Conservation (phyloP, 139 green algal species). For the Chlamydomonas sphaeroides region DNA sequence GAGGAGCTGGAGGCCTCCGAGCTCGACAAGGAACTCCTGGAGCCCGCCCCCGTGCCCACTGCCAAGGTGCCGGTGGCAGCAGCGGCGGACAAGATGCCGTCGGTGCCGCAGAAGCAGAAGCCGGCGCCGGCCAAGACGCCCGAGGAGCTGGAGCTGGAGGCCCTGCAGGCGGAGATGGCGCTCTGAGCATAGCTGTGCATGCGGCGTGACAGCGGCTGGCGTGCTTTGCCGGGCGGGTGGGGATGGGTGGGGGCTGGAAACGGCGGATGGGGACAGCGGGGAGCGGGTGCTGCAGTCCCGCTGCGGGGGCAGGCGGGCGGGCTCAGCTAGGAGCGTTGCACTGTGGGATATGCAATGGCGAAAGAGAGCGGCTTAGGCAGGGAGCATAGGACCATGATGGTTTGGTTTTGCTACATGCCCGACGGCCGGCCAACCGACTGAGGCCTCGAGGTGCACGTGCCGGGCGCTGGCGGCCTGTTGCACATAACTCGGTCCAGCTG, state of each 20-base stretch:
- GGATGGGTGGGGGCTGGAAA: background rate
- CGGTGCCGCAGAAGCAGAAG: slow-evolving; percentile 38
- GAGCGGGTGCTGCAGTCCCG: too few relatives aligned
- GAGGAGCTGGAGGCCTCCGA: slow-evolving; percentile 71
- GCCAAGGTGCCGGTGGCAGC: slow-evolving; percentile 51
- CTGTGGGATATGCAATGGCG: too few relatives aligned
- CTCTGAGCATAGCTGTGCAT: slow-evolving; percentile 42
- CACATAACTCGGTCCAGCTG: too few relatives aligned
- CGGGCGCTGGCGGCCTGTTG: too few relatives aligned
- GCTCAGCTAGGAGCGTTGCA: too few relatives aligned
- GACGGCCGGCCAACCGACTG: too few relatives aligned
- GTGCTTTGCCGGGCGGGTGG: background rate
- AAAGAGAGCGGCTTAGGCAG: too few relatives aligned
- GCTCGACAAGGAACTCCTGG: slow-evolving; percentile 80
- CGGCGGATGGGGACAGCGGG: too few relatives aligned
- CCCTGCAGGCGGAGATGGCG: slow-evolving; percentile 91
- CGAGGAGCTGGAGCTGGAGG: slow-evolving; percentile 92
- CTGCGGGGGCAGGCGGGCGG: too few relatives aligned
- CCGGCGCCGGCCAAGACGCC: slow-evolving; percentile 67
- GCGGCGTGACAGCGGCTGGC: background rate
- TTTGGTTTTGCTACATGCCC: too few relatives aligned
- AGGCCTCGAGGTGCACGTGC: too few relatives aligned
- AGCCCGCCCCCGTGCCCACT: slow-evolving; percentile 69
- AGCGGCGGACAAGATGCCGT: slow-evolving; percentile 38
- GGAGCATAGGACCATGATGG: too few relatives aligned